A percentile compares a stretch with the other conserved stretches of the same genome.
Evolutionary conservation across 306 rosid genomes (phyloP).

Genomic region (Ammopiptanthus mongolicus): DNA sequence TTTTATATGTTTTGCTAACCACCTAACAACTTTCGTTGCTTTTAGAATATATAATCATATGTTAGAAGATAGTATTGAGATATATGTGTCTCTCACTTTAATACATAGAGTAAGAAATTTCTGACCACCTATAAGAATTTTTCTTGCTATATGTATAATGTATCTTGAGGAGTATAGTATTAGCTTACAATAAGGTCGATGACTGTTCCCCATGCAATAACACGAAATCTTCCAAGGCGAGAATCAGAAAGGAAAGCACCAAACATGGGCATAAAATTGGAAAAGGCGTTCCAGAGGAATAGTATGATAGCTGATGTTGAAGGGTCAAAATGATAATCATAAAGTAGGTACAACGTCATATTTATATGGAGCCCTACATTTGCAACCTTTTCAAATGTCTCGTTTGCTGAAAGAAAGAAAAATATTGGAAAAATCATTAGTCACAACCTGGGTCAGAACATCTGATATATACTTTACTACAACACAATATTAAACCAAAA

Average conservation of each 20-base stretch:
- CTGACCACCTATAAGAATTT: too few species aligned
- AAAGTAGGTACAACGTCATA: conserved; percentile 52
- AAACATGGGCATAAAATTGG: conserved; percentile 39
- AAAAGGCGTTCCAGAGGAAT: conserved; percentile 48
- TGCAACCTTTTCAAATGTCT: conserved; percentile 75
- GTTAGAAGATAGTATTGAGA: too few species aligned
- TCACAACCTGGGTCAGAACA: background rate
- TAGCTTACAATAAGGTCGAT: conserved; percentile 49
- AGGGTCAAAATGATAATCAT: conserved; percentile 42
- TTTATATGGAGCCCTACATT: conserved; percentile 58
- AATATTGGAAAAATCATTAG: background rate
- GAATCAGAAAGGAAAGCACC: conserved; percentile 91
- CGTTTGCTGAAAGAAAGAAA: conserved; percentile 50
- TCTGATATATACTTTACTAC: background rate
- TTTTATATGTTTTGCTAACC: background rate
- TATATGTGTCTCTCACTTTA: too few species aligned
- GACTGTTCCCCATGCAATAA: conserved; percentile 44
- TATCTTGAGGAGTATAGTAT: background rate
- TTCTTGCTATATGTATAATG: background rate
- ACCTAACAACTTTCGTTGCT: too few species aligned
- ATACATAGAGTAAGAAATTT: too few species aligned
- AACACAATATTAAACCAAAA: background rate
- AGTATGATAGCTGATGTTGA: conserved; percentile 39
- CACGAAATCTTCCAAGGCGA: conserved; percentile 60
- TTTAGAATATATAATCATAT: too few species aligned